phyloP scores from a whole-genome alignment of 2,329 filamentous ascomycete genomes.

The Pseudogymnoascus pannorum region DNA sequence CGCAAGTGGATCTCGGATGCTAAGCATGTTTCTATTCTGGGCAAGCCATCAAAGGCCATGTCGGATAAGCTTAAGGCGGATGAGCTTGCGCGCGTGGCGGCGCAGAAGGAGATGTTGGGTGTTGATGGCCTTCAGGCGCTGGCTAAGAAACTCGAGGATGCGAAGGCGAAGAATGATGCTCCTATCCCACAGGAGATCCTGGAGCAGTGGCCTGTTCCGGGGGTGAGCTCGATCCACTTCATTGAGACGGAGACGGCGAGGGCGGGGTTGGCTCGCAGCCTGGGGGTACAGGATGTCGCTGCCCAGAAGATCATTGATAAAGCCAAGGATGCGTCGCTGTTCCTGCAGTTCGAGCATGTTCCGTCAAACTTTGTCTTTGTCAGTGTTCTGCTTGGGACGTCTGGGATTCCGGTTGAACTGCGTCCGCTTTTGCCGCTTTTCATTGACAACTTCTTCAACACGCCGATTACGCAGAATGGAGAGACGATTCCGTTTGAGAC shows the following conservation, averaged over 20 bases:
- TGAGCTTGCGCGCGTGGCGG: constrained; percentile 70
- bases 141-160: constrained; percentile 67
- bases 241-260: constrained; percentile 81
- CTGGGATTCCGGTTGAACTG: constrained; percentile 67
- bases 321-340: constrained; percentile 58
- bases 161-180: constrained; percentile 81
- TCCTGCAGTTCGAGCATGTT: constrained; percentile 95
- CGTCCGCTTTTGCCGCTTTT: constrained; percentile 82
- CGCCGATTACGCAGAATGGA: constrained; percentile 71
- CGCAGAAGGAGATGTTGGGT: constrained; percentile 72
- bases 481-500: constrained; percentile 80
- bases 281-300: constrained; percentile 59
- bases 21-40: constrained; percentile 79
- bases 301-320: constrained; percentile 72
- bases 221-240: constrained; percentile 88
- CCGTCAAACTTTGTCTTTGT: constrained; percentile 88
- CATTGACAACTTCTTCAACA: constrained; percentile 89
- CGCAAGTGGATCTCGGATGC: constrained; percentile 80
- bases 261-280: constrained; percentile 65
- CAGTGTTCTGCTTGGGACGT: constrained; percentile 71
- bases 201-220: constrained; percentile 72
- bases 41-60: constrained; percentile 73
- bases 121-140: constrained; percentile 72
- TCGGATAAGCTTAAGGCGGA: constrained; percentile 74
- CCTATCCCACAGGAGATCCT: constrained; percentile 79